Percentiles rank a stretch among this genome's conserved stretches.
phyloP scores from a whole-genome alignment of 768 basidiomycete genomes.

The Lyophyllum decastes region DNA sequence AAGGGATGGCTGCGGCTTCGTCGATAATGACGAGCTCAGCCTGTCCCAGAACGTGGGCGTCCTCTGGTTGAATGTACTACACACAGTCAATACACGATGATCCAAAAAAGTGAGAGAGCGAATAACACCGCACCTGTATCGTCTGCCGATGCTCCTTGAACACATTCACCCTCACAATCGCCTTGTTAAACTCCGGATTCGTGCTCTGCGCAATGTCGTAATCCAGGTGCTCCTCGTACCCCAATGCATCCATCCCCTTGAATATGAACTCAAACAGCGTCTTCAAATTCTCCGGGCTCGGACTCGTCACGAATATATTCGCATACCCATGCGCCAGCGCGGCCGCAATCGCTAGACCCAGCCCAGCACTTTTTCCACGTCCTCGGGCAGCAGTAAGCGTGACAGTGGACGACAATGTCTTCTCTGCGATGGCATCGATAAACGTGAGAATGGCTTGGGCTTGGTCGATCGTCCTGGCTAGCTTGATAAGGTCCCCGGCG shows the following conservation, averaged over 20 bases:
- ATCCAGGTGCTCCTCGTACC: constrained; percentile 96
- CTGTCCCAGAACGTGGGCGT: constrained; percentile 96
- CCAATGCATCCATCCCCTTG: constrained; percentile 92
- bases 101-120: neutral
- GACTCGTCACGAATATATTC: constrained; percentile 98
- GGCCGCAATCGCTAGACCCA: constrained; percentile 93
- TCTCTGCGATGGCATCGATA: constrained; percentile 90
- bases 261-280: constrained; percentile 98
- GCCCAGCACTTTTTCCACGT: constrained; percentile 93
- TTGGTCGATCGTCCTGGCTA: constrained; percentile 92
- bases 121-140: constrained; percentile 77
- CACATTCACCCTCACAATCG: constrained; percentile 93
- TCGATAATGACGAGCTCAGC: constrained; percentile 98
- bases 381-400: constrained; percentile 94
- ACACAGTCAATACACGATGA: neutral
- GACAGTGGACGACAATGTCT: constrained; percentile 91
- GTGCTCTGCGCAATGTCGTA: constrained; percentile 96
- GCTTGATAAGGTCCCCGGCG: constrained; percentile 84
- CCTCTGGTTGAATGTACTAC: constrained; percentile 97
- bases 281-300: constrained; percentile 96
- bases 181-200: constrained; percentile 93
- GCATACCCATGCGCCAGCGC: constrained; percentile 93
- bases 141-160: constrained; percentile 95
- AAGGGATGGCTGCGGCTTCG: constrained; percentile 96
- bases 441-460: constrained; percentile 94